Base-by-base conservation (phyloP, 1,284 basidiomycete species). In the Ustilago hordei region DNA sequence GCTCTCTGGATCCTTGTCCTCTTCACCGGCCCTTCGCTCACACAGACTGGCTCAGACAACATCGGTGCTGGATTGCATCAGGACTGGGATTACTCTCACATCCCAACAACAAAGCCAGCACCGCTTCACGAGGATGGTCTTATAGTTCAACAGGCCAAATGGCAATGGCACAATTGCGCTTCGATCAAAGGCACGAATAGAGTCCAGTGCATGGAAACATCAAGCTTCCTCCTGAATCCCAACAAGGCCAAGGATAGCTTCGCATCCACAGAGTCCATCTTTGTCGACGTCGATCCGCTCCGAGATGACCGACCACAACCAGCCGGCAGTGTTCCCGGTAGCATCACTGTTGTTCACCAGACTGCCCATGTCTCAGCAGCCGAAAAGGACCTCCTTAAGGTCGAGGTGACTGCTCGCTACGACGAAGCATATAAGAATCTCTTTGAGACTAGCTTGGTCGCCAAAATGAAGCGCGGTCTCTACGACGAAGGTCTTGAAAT, bases 1-100 rank as follows among this genome's bases (percentile, higher is more conserved):
- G 73, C 73, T 12, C 74, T 81, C 13, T 81, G 80, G 79, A 63
- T 81, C 13, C 59, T 81, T n/a, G 72, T 81, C 43, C 74, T 81
- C 31, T 64, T 81, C 60, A 80, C 77, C 12, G 69, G 73, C 5
- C 73, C 72, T 12, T 53, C 64, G 19, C 59, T 78, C 32, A 55
- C 65, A 31, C 61, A 58, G 17, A n/a, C 45, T 4, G 35, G 19
- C 13, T 11, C 36, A 28, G 64, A 68, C 13, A 62, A 64, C 39
- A 45, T 58, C 31, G 62, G 65, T n/a, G 34, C 38, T 17, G 68
- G 62, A 28, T 62, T 78, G 28, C 72, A 71, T 34, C 71, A 74
- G 50, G 60, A 74, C 55, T 77, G 78, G 71, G 68, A 74, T 60
- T 80, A 74, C 19, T 71, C 65, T 19, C 36, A 66, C 23, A 71